Evolutionary conservation across 345 rosid genomes (phyloP).

Genomic region (Brassica juncea): DNA sequence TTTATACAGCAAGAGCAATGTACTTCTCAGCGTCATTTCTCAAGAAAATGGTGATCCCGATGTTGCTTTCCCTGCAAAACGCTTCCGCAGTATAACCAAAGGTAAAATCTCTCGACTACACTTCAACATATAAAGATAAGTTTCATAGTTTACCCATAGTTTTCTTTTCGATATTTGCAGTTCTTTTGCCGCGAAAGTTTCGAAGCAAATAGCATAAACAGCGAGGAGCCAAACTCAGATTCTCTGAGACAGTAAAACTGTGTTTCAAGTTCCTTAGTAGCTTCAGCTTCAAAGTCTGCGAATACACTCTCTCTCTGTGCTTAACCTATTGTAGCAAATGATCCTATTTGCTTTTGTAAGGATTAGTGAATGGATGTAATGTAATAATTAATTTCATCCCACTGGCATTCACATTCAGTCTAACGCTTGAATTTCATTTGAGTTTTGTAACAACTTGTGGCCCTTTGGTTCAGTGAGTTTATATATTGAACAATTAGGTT

Average conservation of each 20-base stretch:
- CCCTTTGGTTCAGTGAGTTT: constrained; percentile 55
- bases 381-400: constrained; percentile 22
- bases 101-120: constrained; percentile 47
- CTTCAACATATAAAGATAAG: neutral
- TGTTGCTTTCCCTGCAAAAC: constrained; percentile 48
- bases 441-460: constrained; percentile 31
- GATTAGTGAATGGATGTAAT: neutral
- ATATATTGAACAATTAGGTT: constrained; percentile 55
- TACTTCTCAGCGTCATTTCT: constrained; percentile 46
- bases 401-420: constrained; percentile 15
- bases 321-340: constrained; percentile 17
- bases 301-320: constrained; percentile 11
- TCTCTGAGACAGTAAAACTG: constrained; percentile 13
- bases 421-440: constrained; percentile 26
- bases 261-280: constrained; percentile 28
- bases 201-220: constrained; percentile 9
- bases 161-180: constrained; percentile 15
- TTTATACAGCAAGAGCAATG: constrained; percentile 55
- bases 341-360: constrained; percentile 10
- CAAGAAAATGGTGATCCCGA: constrained; percentile 57
- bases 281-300: constrained; percentile 19
- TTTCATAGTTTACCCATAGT: neutral
- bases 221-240: constrained; percentile 14
- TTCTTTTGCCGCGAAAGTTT: constrained; percentile 36
- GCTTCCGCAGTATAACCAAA: constrained; percentile 56